phyloP scores from a whole-genome alignment of 345 rosid genomes.

The Pseudoturritis turrita region DNA sequence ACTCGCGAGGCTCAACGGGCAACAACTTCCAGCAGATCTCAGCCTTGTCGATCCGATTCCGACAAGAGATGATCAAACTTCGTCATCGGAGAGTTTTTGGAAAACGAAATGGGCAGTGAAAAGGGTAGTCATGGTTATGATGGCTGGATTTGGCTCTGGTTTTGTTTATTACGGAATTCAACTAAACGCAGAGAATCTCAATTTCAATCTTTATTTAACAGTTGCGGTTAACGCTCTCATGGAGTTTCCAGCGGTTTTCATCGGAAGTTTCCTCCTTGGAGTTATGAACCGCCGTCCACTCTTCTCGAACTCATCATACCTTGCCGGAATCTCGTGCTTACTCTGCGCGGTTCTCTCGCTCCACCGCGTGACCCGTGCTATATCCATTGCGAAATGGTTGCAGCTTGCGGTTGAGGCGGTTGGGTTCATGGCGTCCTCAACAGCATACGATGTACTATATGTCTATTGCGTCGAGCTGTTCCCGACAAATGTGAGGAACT shows the following conservation, averaged over 20 bases:
- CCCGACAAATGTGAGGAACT: conserved; percentile 72
- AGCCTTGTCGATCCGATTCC: conserved; percentile 34
- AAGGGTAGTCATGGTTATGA: conserved; percentile 48
- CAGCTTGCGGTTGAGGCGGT: conserved; percentile 47
- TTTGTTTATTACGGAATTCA: conserved; percentile 75
- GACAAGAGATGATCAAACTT: neutral
- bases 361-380: neutral
- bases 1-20: conserved; percentile 49
- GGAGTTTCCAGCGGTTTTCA: conserved; percentile 74
- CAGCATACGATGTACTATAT: conserved; percentile 52
- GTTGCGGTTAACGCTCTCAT: conserved; percentile 58
- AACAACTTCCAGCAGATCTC: conserved; percentile 42
- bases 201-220: conserved; percentile 51
- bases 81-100: conserved; percentile 45
- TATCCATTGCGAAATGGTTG: conserved; percentile 41
- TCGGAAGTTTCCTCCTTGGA: conserved; percentile 45
- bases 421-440: conserved; percentile 70
- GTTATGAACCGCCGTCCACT: conserved; percentile 51
- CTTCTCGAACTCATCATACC: conserved; percentile 42
- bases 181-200: conserved; percentile 64
- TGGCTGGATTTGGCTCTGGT: conserved; percentile 60
- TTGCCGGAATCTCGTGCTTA: conserved; percentile 47
- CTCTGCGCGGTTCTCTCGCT: conserved; percentile 53
- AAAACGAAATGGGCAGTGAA: conserved; percentile 57
- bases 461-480: conserved; percentile 69